Evolutionary conservation across 2,329 filamentous ascomycete genomes (phyloP).

Genomic region (Sordariomycetes sp.): DNA sequence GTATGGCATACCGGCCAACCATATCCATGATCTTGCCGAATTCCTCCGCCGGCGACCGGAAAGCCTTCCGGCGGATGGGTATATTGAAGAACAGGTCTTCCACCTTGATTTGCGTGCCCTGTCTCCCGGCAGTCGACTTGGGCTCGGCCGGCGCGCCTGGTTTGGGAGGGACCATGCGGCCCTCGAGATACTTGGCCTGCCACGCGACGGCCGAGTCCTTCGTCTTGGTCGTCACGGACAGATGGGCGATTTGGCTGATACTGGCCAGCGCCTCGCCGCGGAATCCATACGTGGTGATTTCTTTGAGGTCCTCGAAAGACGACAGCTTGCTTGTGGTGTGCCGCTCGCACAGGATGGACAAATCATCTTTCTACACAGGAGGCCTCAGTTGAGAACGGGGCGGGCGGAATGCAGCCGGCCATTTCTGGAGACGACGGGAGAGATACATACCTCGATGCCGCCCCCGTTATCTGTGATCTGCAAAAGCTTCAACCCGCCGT

Average conservation of each 20-base stretch:
- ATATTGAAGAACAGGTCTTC: conserved; percentile 98
- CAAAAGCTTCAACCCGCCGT: conserved; percentile 86
- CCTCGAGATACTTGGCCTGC: conserved; percentile 79
- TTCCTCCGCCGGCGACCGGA: conserved; percentile 85
- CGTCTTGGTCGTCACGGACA: conserved; percentile 90
- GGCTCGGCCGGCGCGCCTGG: conserved; percentile 80
- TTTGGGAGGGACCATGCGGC: conserved; percentile 71
- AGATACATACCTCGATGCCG: conserved; percentile 68
- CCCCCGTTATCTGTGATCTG: conserved; percentile 97
- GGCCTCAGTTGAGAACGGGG: neutral
- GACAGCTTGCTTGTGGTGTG: conserved; percentile 97
- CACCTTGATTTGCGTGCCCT: conserved; percentile 89
- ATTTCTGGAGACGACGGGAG: neutral
- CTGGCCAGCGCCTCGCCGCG: conserved; percentile 91
- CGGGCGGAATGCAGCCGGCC: neutral
- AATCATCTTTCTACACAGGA: conserved; percentile 63
- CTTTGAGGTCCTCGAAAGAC: conserved; percentile 80
- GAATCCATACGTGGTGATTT: conserved; percentile 95
- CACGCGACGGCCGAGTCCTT: conserved; percentile 80
- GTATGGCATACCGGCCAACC: conserved; percentile 85
- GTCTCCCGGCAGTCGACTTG: conserved; percentile 75
- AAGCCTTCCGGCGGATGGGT: conserved; percentile 76
- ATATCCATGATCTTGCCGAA: conserved; percentile 97
- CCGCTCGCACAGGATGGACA: conserved; percentile 85
- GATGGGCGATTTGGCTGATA: conserved; percentile 95